Conservation (phyloP, 352 stramenopile species). For the Phytophthora pluvialis region DNA sequence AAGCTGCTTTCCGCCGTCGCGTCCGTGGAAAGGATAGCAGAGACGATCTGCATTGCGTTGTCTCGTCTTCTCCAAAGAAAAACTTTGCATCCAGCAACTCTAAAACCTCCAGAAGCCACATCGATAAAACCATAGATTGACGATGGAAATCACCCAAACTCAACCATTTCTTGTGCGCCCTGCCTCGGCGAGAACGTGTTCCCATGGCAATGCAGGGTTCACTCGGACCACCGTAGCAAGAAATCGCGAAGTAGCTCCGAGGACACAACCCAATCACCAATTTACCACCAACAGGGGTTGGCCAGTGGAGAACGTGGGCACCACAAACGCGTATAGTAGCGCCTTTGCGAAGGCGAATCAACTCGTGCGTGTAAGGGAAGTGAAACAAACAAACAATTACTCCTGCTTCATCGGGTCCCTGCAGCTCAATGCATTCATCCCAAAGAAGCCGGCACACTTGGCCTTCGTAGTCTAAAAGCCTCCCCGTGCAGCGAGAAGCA, state of each 20-base stretch:
- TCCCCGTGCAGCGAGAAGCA: constrained; percentile 21
- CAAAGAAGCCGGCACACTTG: constrained; percentile 40
- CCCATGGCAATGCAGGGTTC: constrained; percentile 20
- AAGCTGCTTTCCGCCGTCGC: constrained; percentile 38
- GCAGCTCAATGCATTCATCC: constrained; percentile 54
- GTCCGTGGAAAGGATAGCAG: constrained; percentile 31
- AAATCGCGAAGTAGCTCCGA: constrained; percentile 41
- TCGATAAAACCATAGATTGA: constrained; percentile 38
- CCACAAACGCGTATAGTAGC: constrained; percentile 25
- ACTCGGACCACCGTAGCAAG: constrained; percentile 13
- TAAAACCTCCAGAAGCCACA: constrained; percentile 47
- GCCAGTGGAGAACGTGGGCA: constrained; percentile 44
- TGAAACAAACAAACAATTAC: constrained; percentile 49
- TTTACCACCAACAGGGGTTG: constrained; percentile 32
- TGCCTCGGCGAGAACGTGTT: constrained; percentile 18
- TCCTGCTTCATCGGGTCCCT: constrained; percentile 16
- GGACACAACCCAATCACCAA: constrained; percentile 49
- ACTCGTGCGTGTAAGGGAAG: constrained; percentile 40
- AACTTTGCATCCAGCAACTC: constrained; percentile 52
- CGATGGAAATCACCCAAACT: constrained; percentile 35
- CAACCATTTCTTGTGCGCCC: constrained; percentile 34
- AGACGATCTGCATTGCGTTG: background rate
- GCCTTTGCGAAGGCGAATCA: constrained; percentile 40
- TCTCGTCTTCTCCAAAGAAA: constrained; percentile 32
- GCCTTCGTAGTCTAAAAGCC: constrained; percentile 42